Percentiles rank a stretch among this genome's conserved stretches.
These are phyloP conservation scores for Prunella vulgaris DNA, from an alignment of 257 asterid genomes.

Conservation along the genomic window DNA sequence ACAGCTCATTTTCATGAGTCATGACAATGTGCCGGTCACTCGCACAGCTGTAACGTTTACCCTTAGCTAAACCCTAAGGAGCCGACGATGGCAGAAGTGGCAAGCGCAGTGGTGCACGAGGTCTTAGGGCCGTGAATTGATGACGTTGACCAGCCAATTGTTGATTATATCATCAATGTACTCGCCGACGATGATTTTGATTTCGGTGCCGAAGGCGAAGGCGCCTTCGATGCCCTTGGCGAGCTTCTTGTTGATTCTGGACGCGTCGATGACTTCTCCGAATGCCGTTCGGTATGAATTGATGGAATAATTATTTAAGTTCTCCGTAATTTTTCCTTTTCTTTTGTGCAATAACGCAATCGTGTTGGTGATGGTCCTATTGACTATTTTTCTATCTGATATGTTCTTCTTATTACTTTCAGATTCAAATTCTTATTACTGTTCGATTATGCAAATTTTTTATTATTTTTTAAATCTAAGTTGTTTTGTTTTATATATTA, in stretches of 20 bases:
- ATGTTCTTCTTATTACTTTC: background rate
- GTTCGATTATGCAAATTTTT: background rate
- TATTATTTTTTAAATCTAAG: background rate
- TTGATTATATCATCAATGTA: constrained; percentile 83
- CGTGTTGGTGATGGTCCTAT: background rate
- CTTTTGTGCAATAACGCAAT: background rate
- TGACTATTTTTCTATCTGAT: background rate
- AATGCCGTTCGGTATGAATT: constrained; percentile 71
- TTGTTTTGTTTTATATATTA: background rate
- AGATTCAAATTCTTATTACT: constrained; percentile 1
- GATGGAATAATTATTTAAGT: background rate
- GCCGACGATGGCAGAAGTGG: constrained; percentile 91
- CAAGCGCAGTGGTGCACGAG: constrained; percentile 80
- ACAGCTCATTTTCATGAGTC: background rate
- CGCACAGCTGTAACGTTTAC: background rate
- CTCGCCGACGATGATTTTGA: constrained; percentile 98
- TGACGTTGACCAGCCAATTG: constrained; percentile 88
- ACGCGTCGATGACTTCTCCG: constrained; percentile 65
- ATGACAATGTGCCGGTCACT: no score
- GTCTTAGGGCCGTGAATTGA: constrained; percentile 64
- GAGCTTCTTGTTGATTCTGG: constrained; percentile 84
- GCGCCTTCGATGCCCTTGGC: constrained; percentile 82
- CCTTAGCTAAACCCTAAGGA: constrained; percentile 32
- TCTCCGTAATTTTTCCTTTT: background rate
- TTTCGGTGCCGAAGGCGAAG: constrained; percentile 89